Base-by-base conservation (phyloP, 495 filamentous ascomycete species). In the Letharia columbiana region DNA sequence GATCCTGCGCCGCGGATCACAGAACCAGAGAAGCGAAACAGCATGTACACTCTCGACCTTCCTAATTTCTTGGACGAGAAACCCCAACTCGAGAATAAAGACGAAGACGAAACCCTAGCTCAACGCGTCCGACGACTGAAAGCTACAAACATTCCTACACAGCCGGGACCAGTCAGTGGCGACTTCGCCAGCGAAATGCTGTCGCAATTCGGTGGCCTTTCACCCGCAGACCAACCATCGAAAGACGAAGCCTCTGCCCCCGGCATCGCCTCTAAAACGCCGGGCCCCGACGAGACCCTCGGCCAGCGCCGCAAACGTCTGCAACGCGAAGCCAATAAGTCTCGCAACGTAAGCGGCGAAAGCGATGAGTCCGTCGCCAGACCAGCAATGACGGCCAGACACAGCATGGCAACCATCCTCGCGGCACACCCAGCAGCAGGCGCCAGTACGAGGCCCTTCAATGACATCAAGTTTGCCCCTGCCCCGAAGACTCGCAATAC, bases 221-320 rank as follows among this genome's bases (percentile, higher is more conserved):
- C 77, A 56, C 74, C 69, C 41, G 76, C 76, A 62, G 70, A 67
- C 47, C 64, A 69, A 56, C 39, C 39, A 58, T 57, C 62, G 17
- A 23, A 67, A 66, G 50, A 63, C 65, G 58, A 23, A 44, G 33
- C 63, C 15, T 31, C 52, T 12, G 20, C 12, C 20, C 59, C 45
- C 6, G 33, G 10, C 8, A 33, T 10, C 59, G 73, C 74, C 56
- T 66, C 63, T 61, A 77, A 72, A 60, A 71, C 72, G 9, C 70
- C 73, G 18, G 74, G 72, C 3, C 74, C 78, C 9, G 90, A 96
- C 68, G 93, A 98, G 73, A 96, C 92, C 0, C 83, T 98, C 4
- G 94, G 87, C 17, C 91, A 98, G 72, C 86, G 93, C 11, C 87
- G 91, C 6, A 84, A 81, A 66, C 85, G 94, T 18, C 82, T 98